These are phyloP conservation scores for Xerocomellus intermedius DNA, from an alignment of 768 basidiomycete genomes.

Conservation along the genomic window DNA sequence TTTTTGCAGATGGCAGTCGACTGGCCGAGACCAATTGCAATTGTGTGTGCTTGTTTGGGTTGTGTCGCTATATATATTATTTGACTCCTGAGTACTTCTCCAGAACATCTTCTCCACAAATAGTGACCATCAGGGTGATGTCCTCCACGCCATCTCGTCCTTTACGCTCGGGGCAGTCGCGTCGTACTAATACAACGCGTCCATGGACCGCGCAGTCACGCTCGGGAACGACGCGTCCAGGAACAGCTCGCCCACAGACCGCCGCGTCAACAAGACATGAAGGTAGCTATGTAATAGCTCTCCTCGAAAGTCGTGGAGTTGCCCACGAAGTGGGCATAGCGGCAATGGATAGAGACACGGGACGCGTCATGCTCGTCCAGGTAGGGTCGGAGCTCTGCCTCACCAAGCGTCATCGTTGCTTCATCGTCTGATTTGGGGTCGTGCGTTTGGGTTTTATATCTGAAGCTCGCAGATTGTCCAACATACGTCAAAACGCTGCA, in stretches of 20 bases:
- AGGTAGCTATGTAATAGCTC: slow-evolving; percentile 60
- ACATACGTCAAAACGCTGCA: slow-evolving; percentile 89
- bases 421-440: neutral
- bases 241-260: slow-evolving; percentile 59
- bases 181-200: slow-evolving; percentile 30
- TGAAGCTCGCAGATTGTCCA: slow-evolving; percentile 77
- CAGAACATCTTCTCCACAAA: neutral
- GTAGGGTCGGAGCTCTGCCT: slow-evolving; percentile 35
- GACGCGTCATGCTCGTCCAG: slow-evolving; percentile 74
- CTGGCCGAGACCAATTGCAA: neutral
- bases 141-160: slow-evolving; percentile 16
- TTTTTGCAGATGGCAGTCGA: too few species aligned
- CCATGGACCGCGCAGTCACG: slow-evolving; percentile 60
- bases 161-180: slow-evolving; percentile 13
- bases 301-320: slow-evolving; percentile 76
- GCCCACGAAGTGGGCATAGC: slow-evolving; percentile 87
- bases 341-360: slow-evolving; percentile 78
- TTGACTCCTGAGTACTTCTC: too few species aligned
- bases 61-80: neutral
- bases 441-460: neutral
- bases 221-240: slow-evolving; percentile 38
- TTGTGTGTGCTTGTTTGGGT: too few species aligned
- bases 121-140: neutral
- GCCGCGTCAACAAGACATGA: slow-evolving; percentile 58
- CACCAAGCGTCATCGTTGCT: neutral